Conservation (phyloP, 306 rosid species). For the Pyrus pyrifolia region DNA sequence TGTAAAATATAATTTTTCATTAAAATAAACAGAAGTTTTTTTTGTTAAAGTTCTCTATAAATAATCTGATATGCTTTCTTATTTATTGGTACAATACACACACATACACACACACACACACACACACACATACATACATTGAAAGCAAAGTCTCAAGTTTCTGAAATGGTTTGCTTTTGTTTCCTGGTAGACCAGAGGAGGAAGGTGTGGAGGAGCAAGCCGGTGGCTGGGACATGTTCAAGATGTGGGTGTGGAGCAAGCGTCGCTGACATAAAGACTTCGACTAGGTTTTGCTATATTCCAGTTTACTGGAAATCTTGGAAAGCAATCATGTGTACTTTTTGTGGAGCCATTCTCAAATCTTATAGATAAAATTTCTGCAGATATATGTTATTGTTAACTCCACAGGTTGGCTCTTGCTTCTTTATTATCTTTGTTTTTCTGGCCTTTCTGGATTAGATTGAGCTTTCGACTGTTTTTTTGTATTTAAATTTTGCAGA, state of each 20-base stretch:
- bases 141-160: neutral
- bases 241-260: slow-evolving; percentile 72
- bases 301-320: slow-evolving; percentile 56
- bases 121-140: no score
- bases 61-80: neutral
- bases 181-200: slow-evolving; percentile 61
- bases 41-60: no score
- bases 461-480: neutral
- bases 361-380: slow-evolving; percentile 34
- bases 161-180: slow-evolving; percentile 67
- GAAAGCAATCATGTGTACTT: slow-evolving; percentile 70
- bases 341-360: slow-evolving; percentile 80
- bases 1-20: no score
- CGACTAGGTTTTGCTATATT: slow-evolving; percentile 57
- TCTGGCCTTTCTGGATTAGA: neutral
- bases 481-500: neutral
- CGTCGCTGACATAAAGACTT: slow-evolving; percentile 65
- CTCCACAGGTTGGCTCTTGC: neutral
- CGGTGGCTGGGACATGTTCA: slow-evolving; percentile 75
- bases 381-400: neutral
- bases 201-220: slow-evolving; percentile 56
- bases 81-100: no score
- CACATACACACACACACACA: no score
- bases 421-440: no score
- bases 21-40: no score